Evolutionary conservation across 148 eudicot genomes (phyloP).

Genomic region (Camellia sinensis): DNA sequence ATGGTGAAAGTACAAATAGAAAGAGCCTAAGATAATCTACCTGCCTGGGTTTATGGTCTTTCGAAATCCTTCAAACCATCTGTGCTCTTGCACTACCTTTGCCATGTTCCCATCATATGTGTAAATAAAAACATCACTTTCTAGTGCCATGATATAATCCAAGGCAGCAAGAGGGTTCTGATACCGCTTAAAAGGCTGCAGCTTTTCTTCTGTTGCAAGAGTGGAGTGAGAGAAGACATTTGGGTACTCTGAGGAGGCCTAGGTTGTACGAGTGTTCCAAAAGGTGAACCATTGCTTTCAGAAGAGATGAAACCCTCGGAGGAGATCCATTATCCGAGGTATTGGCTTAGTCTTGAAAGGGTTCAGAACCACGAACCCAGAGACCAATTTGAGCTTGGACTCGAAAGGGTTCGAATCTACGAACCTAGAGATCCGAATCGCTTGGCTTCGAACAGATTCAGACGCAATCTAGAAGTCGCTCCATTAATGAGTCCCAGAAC

Average conservation of each 20-base stretch:
- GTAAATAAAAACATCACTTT: slow-evolving; percentile 66
- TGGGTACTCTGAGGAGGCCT: slow-evolving; percentile 31
- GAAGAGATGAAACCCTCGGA: no score
- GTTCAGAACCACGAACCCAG: no score
- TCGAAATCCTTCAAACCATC: slow-evolving; percentile 58
- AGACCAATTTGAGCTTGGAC: no score
- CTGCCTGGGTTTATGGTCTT: slow-evolving; percentile 71
- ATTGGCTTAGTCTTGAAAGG: no score
- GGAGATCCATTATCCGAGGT: no score
- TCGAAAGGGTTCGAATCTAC: no score
- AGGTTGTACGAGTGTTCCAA: no score
- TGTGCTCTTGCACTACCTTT: slow-evolving; percentile 73
- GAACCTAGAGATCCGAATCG: no score
- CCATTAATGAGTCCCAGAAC: no score
- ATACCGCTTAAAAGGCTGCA: slow-evolving; percentile 37
- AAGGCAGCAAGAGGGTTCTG: slow-evolving; percentile 68
- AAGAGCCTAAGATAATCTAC: slow-evolving; percentile 20
- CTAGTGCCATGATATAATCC: slow-evolving; percentile 58
- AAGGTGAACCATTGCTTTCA: no score
- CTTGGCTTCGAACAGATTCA: no score
- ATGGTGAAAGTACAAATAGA: neutral
- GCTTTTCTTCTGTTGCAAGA: slow-evolving; percentile 49
- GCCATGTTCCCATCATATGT: slow-evolving; percentile 87
- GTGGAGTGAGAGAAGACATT: slow-evolving; percentile 57
- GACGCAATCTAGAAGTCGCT: no score